A percentile compares a stretch with the other conserved stretches of the same genome.
These are phyloP conservation scores for Coemansia sp. DNA, from an alignment of 192 early-diverging fungal species.

Conservation along the genomic window DNA sequence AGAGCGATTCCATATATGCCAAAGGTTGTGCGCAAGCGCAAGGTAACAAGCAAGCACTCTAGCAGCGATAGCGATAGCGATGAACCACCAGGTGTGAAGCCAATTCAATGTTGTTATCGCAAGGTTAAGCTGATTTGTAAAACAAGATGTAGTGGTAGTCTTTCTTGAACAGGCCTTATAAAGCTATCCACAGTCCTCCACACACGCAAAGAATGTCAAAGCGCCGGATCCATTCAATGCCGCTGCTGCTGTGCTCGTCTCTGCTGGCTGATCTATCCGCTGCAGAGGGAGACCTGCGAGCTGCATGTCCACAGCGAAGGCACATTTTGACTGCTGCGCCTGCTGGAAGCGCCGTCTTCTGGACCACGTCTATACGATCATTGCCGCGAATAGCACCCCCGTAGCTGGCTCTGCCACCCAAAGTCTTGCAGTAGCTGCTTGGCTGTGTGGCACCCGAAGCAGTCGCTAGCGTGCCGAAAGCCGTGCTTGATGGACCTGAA, in stretches of 20 bases:
- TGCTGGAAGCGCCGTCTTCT: conserved; percentile 39
- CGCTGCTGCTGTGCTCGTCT: not conserved
- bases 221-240: conserved; percentile 32
- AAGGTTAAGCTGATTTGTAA: no score
- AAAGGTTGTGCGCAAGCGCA: no score
- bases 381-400: not conserved
- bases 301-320: conserved; percentile 42
- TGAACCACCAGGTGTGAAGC: no score
- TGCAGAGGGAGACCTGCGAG: conserved; percentile 9
- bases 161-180: no score
- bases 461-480: not conserved
- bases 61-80: no score
- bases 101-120: not conserved
- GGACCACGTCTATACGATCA: conserved; percentile 42
- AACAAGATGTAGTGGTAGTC: not conserved
- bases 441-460: not conserved
- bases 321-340: conserved; percentile 29
- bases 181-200: conserved; percentile 40
- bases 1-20: no score
- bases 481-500: conserved; percentile 12
- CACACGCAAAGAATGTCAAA: conserved; percentile 45
- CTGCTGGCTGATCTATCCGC: not conserved
- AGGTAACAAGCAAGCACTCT: no score
- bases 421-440: conserved; percentile 1
- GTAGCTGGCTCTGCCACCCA: not conserved